Base-by-base conservation (phyloP, 2,329 filamentous ascomycete species). In the Aspergillus neotritici region DNA sequence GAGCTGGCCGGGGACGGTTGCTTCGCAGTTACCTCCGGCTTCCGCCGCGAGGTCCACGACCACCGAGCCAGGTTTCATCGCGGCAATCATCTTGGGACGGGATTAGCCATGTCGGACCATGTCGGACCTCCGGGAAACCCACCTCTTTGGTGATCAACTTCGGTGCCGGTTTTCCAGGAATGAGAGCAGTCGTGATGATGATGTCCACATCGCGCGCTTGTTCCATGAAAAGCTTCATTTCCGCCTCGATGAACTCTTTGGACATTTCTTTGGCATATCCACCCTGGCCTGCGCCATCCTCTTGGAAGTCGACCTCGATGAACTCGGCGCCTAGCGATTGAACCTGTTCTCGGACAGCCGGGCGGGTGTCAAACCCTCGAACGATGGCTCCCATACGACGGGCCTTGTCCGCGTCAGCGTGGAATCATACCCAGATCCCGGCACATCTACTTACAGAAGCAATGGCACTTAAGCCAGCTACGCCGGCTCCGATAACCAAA, bases 181-280 rank as follows among this genome's bases (percentile, higher is more conserved):
- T 94, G 55, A 94, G 67, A n/a, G 89, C 89, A 1, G 89, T 95
- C 1, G 88, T 94, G 61, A 95, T 86, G 48, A 95, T 86, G 50
- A 95, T 94, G 65, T 95, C 88, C 40, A 94, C 87, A 31, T 95
- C 89, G 46, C 80, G 78, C 48, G 85, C 86, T 64, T 94, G 89
- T 54, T 93, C 85, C 62, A 86, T 82, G 68, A 95, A 95, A 0
- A 95, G 75, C 64, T 87, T 90, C 87, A 94, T 94, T 64, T 95
- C 87, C 5, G 88, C 88, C 48, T 88, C 87, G 62, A 93, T 88
- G 58, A 94, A 95, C 53, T 91, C 88, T 58, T 91, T 89, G 42
- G 87, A 93, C 88, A 94, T 94, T 60, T 90, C 87, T 60, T 94
- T 94, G 41, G 87, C 87, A 58, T 95, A 95, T 12, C 89, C 89